Evolutionary conservation across 2,329 filamentous ascomycete genomes (phyloP), one percentile per base, ranked within the genome.

Genomic region (Talaromyces sp.): DNA sequence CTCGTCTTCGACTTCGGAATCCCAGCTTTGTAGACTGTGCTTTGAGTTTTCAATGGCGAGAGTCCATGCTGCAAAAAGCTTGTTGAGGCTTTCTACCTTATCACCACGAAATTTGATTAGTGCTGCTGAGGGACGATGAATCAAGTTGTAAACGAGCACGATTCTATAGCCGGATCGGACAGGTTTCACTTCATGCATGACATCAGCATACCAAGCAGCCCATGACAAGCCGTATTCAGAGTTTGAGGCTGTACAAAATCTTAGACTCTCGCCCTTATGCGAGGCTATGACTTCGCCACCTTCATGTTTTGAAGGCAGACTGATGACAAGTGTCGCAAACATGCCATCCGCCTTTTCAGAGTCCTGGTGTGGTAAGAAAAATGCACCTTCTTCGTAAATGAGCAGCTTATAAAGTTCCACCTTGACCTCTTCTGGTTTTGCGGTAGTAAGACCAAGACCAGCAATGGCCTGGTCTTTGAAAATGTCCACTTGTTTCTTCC

Each of bases 81-180:
- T 19, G 11, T 16, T 37, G 16, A 67, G 50, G 13, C 27, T 43
- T 47, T 35, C 52, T 48, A 41, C 11, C 27, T 45, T 4, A 13
- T 52, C 39, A 24, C 62, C 59, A 14, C 27, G 52, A 43, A 41
- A 4, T 22, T 63, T 54, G 16, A 63, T 48, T 8, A 60, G 16
- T 39, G 7, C 33, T 9, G 64, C 57, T 19, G 62, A 52, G 14
- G 62, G 60, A 10, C 50, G 52, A 41, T 78, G 72, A 16, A 83
- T 69, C 4, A 87, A 77, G 68, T 86, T 85, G 72, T 85, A 87
- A 0, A 80, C 83, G 11, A 87, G 67, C 10, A 84, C 82, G 63
- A 82, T 77, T 3, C 83, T 81, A 68, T 82, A 79, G 2, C 84
- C 84, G 0, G 77, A 78, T 0, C 67, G 76, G 2, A 86, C 76